Conservation (phyloP, 768 basidiomycete species). For the Kwoniella dejecticola region DNA sequence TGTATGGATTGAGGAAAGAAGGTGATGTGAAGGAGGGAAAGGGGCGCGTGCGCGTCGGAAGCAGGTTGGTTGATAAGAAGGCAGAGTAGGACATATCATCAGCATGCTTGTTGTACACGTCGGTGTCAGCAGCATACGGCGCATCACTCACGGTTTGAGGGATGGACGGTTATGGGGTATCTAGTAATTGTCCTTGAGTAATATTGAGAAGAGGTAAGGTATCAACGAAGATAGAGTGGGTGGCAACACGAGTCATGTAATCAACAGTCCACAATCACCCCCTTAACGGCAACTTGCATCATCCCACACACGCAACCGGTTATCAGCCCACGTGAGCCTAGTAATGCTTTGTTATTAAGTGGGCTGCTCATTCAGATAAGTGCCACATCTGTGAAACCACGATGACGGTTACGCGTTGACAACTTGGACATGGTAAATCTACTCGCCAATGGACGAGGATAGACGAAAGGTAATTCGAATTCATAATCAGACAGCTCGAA, state of each 20-base stretch:
- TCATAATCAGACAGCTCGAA: no score
- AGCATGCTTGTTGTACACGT: no score
- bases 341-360: background rate
- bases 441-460: no score
- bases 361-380: background rate
- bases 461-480: background rate
- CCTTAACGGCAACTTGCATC: background rate
- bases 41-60: slow-evolving; percentile 17
- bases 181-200: no score
- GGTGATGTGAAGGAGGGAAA: background rate
- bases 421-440: no score
- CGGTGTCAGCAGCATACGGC: no score
- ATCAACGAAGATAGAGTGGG: slow-evolving; percentile 1
- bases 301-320: background rate
- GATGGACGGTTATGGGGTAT: no score
- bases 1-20: background rate
- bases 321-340: slow-evolving; percentile 2
- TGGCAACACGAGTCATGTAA: slow-evolving; percentile 4
- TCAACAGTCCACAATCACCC: background rate
- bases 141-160: no score
- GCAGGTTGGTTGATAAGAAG: slow-evolving; percentile 13
- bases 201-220: background rate
- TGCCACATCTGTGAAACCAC: background rate
- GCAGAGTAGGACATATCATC: background rate
- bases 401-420: slow-evolving; percentile 16